Evolutionary conservation across 2,329 filamentous ascomycete species (phyloP).

Genomic region (Alternaria conjuncta): DNA sequence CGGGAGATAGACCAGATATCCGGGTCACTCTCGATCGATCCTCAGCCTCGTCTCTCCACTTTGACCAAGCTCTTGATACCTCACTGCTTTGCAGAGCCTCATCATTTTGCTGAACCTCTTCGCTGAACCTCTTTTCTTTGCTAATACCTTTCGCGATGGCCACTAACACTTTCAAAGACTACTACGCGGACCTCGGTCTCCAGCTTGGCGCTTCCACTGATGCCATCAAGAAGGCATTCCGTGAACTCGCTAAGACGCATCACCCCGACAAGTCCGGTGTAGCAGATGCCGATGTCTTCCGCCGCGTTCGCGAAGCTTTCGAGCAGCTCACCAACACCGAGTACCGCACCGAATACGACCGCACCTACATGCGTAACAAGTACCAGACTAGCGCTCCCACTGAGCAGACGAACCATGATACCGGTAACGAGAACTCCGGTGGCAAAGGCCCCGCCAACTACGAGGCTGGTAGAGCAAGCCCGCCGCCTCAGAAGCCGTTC

Average conservation of each 20-base stretch:
- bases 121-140: neutral
- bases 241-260: conserved; percentile 90
- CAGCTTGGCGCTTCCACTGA: conserved; percentile 74
- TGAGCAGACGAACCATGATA: neutral
- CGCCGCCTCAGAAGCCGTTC: conserved; percentile 12
- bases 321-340: conserved; percentile 14
- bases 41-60: neutral
- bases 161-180: conserved; percentile 63
- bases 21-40: neutral
- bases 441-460: neutral
- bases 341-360: conserved; percentile 14
- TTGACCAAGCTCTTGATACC: neutral
- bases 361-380: neutral
- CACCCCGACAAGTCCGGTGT: conserved; percentile 93
- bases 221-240: conserved; percentile 96
- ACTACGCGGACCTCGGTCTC: conserved; percentile 84
- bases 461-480: conserved; percentile 1
- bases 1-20: neutral
- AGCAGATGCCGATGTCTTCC: conserved; percentile 14
- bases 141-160: conserved; percentile 11
- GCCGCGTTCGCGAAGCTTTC: conserved; percentile 20
- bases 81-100: neutral
- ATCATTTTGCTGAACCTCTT: neutral
- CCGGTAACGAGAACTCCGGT: neutral
- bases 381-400: neutral